These are phyloP conservation scores for Aspergillus quadricinctus DNA, from an alignment of 2,329 filamentous ascomycete genomes.

Conservation along the genomic window DNA sequence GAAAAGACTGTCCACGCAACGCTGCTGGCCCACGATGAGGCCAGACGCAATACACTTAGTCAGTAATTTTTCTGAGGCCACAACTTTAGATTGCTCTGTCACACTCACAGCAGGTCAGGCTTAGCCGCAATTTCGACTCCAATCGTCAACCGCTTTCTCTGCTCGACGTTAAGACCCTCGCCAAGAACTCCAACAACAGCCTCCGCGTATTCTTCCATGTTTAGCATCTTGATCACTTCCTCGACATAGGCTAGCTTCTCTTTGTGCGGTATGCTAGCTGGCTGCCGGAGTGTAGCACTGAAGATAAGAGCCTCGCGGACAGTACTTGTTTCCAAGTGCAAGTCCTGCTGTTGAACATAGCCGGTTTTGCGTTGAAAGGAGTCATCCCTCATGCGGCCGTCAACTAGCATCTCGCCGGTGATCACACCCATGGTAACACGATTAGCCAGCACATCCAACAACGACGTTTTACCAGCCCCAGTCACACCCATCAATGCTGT, in stretches of 20 bases:
- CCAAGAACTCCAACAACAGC: conserved; percentile 83
- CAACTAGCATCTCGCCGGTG: conserved; percentile 75
- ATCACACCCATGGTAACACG: conserved; percentile 83
- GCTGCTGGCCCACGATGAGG: too few relatives aligned
- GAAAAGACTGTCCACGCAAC: conserved; percentile 53
- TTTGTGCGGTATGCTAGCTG: conserved; percentile 61
- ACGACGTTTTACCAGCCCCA: conserved; percentile 84
- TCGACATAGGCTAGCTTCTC: conserved; percentile 85
- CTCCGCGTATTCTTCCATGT: conserved; percentile 84
- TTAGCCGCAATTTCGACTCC: conserved; percentile 90
- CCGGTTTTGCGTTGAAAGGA: conserved; percentile 59
- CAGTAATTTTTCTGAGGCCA: too few relatives aligned
- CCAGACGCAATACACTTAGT: too few relatives aligned
- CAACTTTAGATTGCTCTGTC: too few relatives aligned
- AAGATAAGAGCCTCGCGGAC: conserved; percentile 84
- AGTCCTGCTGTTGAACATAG: conserved; percentile 78
- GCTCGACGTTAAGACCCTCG: conserved; percentile 62
- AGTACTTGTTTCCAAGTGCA: conserved; percentile 77
- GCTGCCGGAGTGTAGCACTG: conserved; percentile 77
- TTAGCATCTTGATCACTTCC: conserved; percentile 80
- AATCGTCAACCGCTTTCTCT: conserved; percentile 74
- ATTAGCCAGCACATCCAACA: conserved; percentile 78
- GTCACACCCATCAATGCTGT: conserved; percentile 88
- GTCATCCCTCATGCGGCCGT: conserved; percentile 65
- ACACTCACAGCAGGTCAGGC: conserved; percentile 67